Evolutionary conservation across 2,329 filamentous ascomycete species (phyloP).

Genomic region (Basipetospora chlamydospora): DNA sequence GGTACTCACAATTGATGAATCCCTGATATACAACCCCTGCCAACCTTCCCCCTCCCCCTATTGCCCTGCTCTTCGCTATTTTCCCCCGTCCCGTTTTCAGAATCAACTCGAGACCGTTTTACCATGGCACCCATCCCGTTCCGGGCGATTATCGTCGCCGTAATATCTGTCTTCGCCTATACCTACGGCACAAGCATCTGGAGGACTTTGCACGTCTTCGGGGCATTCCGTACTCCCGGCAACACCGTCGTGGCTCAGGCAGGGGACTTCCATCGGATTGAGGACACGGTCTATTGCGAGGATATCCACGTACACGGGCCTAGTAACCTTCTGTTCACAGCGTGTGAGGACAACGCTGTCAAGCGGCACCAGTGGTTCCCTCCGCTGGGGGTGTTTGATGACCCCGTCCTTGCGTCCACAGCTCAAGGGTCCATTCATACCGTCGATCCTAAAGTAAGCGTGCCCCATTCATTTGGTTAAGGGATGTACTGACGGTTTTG

Average conservation of each 20-base stretch:
- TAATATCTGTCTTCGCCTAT: constrained; percentile 1
- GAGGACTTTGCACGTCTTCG: constrained; percentile 10
- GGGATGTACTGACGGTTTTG: background rate
- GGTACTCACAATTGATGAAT: too few species aligned
- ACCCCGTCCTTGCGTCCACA: constrained; percentile 19
- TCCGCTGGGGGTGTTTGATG: constrained; percentile 24
- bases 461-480: background rate
- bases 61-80: background rate
- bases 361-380: constrained; percentile 39
- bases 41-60: background rate
- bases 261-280: constrained; percentile 25
- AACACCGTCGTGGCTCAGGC: constrained; percentile 10
- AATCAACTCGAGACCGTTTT: background rate
- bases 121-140: background rate
- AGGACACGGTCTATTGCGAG: constrained; percentile 41
- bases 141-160: background rate
- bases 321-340: constrained; percentile 36
- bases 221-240: constrained; percentile 13
- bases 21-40: too few species aligned
- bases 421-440: constrained; percentile 32
- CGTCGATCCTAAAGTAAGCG: constrained; percentile 35
- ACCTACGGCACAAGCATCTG: constrained; percentile 3
- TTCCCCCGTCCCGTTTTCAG: background rate
- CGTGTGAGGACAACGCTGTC: constrained; percentile 32
- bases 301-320: constrained; percentile 40